Evolutionary conservation across 352 stramenopile genomes (phyloP).

Genomic region (Phytophthora cajani): DNA sequence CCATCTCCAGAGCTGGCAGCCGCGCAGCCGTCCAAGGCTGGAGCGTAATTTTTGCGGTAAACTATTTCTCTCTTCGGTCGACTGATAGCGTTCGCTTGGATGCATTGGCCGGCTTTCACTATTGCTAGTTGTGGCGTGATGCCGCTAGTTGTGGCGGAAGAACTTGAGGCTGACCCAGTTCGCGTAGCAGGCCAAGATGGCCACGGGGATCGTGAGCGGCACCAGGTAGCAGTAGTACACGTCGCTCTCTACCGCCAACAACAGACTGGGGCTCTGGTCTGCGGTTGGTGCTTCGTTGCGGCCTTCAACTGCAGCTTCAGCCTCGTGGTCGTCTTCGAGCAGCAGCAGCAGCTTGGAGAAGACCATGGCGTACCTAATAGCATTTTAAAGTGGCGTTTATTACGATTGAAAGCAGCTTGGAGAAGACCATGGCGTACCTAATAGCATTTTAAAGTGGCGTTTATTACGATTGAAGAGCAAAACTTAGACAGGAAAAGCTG

Average conservation of each 20-base stretch:
- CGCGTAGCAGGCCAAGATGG: slow-evolving; percentile 78
- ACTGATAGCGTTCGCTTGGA: too few species aligned
- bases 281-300: background rate
- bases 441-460: background rate
- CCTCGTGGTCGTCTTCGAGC: slow-evolving; percentile 18
- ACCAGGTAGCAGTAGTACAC: slow-evolving; percentile 85
- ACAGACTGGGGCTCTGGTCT: slow-evolving; percentile 20
- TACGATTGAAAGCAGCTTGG: background rate
- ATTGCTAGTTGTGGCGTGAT: background rate
- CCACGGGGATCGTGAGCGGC: slow-evolving; percentile 78
- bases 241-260: slow-evolving; percentile 63
- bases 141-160: slow-evolving; percentile 80
- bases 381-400: background rate
- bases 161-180: slow-evolving; percentile 90
- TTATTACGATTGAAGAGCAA: background rate
- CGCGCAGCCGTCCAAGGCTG: background rate
- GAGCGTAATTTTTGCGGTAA: slow-evolving; percentile 6
- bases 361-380: slow-evolving; percentile 73
- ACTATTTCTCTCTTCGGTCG: too few species aligned
- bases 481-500: background rate
- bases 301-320: background rate
- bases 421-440: slow-evolving; percentile 83
- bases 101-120: too few species aligned
- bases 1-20: background rate
- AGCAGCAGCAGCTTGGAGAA: slow-evolving; percentile 66